Evolutionary conservation across 345 rosid genomes (phyloP).

Genomic region (Gossypium arboreum): DNA sequence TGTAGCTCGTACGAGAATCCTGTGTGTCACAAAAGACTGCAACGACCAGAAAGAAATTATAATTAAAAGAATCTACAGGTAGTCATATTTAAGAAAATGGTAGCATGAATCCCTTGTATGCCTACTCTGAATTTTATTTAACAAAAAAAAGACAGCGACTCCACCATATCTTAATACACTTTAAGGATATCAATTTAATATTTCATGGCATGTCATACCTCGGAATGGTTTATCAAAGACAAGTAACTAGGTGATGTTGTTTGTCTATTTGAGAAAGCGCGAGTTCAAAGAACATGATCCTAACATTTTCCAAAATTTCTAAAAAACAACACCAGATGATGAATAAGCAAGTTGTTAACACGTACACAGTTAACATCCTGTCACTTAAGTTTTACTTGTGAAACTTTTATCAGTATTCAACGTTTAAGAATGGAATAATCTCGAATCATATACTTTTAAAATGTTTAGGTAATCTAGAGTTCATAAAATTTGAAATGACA

Average conservation of each 20-base stretch:
- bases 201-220: neutral
- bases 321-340: neutral
- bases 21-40: slow-evolving; percentile 77
- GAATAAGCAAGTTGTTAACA: neutral
- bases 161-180: neutral
- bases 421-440: neutral
- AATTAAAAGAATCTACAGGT: neutral
- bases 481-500: neutral
- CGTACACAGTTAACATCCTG: neutral
- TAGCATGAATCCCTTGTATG: neutral
- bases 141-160: neutral
- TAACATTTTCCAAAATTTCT: neutral
- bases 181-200: neutral
- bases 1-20: slow-evolving; percentile 41
- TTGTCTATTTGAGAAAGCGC: neutral
- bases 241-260: neutral
- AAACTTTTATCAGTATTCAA: too few relatives aligned
- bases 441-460: neutral
- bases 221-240: neutral
- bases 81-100: neutral
- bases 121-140: neutral
- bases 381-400: neutral
- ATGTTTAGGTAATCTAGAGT: neutral
- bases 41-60: slow-evolving; percentile 17
- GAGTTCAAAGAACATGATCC: neutral